phyloP scores from a whole-genome alignment of 2,329 filamentous ascomycete genomes.

The Pseudocercospora cruenta region DNA sequence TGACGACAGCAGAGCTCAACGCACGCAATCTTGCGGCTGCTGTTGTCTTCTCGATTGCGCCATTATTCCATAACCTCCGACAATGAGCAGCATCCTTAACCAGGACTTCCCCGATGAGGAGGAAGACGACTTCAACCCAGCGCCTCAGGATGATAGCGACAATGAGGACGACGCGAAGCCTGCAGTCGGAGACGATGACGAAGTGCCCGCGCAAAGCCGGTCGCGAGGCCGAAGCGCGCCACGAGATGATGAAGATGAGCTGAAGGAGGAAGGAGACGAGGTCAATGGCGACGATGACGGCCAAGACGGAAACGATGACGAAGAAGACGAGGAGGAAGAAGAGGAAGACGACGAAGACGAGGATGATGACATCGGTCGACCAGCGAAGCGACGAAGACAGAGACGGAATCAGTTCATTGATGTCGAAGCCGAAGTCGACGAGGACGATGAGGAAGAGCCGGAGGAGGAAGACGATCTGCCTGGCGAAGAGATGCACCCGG shows the following conservation, averaged over 20 bases:
- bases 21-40: background rate
- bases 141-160: slow-evolving; percentile 72
- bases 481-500: slow-evolving; percentile 83
- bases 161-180: slow-evolving; percentile 57
- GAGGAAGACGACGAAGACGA: slow-evolving; percentile 43
- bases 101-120: slow-evolving; percentile 65
- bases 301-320: slow-evolving; percentile 49
- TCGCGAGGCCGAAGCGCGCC: slow-evolving; percentile 41
- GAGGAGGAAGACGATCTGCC: slow-evolving; percentile 89
- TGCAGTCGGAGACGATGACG: slow-evolving; percentile 39
- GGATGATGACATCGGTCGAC: slow-evolving; percentile 31
- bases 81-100: slow-evolving; percentile 49
- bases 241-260: slow-evolving; percentile 53
- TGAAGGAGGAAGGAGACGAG: slow-evolving; percentile 55
- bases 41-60: background rate
- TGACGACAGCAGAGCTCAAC: background rate
- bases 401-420: slow-evolving; percentile 88
- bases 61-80: slow-evolving; percentile 2
- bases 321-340: slow-evolving; percentile 66
- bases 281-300: slow-evolving; percentile 66
- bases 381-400: slow-evolving; percentile 72
- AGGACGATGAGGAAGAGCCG: slow-evolving; percentile 82
- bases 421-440: slow-evolving; percentile 97
- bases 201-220: slow-evolving; percentile 35
- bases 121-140: slow-evolving; percentile 89